Percentiles rank a stretch among this genome's conserved stretches.
phyloP scores from a whole-genome alignment of 2,329 filamentous ascomycete species.

The Biscogniauxia sp. region DNA sequence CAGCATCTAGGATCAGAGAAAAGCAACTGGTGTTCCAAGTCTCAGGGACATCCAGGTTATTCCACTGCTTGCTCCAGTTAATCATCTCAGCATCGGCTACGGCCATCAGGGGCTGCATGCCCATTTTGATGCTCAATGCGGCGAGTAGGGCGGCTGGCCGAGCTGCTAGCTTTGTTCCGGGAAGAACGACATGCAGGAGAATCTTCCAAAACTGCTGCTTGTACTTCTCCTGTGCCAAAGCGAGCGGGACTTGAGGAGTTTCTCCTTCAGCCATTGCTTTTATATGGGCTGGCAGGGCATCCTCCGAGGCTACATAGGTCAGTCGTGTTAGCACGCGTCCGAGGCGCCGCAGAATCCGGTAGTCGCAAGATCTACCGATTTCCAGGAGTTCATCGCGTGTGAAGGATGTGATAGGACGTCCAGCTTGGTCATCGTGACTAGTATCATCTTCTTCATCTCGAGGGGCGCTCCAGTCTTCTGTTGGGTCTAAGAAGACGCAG shows the following conservation, averaged over 20 bases:
- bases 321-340: conserved; percentile 46
- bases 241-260: conserved; percentile 44
- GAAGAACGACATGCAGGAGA: conserved; percentile 46
- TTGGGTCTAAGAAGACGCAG: conserved; percentile 50
- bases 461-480: conserved; percentile 35
- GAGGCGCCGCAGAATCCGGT: conserved; percentile 45
- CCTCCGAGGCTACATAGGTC: conserved; percentile 40
- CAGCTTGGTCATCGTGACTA: conserved; percentile 17
- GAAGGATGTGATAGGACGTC: conserved; percentile 34
- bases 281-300: conserved; percentile 45
- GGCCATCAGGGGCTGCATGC: conserved; percentile 40
- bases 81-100: conserved; percentile 42
- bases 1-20: conserved; percentile 45
- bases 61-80: conserved; percentile 43
- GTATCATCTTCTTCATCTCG: conserved; percentile 8
- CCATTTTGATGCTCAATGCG: conserved; percentile 47
- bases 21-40: conserved; percentile 48
- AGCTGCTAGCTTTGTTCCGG: conserved; percentile 44
- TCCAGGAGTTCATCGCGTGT: conserved; percentile 48
- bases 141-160: conserved; percentile 47
- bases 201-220: conserved; percentile 45
- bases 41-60: conserved; percentile 45
- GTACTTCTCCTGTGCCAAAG: conserved; percentile 36
- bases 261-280: conserved; percentile 28
- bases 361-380: conserved; percentile 50